These are phyloP conservation scores for Brettanomyces naardenensis DNA, from an alignment of 805 yeast species.

Conservation along the genomic window DNA sequence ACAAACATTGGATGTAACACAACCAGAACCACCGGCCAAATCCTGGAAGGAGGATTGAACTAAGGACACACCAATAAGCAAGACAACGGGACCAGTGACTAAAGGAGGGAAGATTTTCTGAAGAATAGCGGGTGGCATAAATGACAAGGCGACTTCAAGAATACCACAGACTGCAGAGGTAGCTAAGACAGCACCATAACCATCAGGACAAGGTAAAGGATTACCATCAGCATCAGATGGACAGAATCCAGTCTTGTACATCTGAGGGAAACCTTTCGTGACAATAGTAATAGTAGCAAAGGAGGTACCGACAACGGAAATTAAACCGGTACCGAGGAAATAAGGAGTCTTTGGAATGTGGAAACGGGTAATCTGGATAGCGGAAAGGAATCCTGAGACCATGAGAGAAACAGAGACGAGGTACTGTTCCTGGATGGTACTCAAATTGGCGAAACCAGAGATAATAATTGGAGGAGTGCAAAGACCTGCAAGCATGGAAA, in stretches of 20 bases:
- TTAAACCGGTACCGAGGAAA: constrained; percentile 79
- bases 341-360: constrained; percentile 67
- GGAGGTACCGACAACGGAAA: constrained; percentile 87
- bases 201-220: constrained; percentile 74
- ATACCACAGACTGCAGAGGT: constrained; percentile 75
- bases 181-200: constrained; percentile 81
- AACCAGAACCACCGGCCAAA: constrained; percentile 83
- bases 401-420: constrained; percentile 68
- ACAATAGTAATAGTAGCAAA: constrained; percentile 85
- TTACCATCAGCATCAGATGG: constrained; percentile 57
- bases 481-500: constrained; percentile 90
- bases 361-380: constrained; percentile 74
- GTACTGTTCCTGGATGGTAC: constrained; percentile 42
- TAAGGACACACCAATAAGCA: constrained; percentile 70
- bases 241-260: constrained; percentile 70
- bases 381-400: constrained; percentile 60
- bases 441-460: constrained; percentile 53
- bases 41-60: constrained; percentile 69
- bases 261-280: constrained; percentile 64
- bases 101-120: constrained; percentile 79
- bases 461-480: constrained; percentile 79
- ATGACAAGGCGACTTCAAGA: constrained; percentile 64
- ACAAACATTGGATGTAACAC: constrained; percentile 35
- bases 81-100: constrained; percentile 90
- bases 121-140: constrained; percentile 64